Percentiles rank a stretch among this genome's conserved stretches.
These are phyloP conservation scores for Penicillium ochrochloron DNA, from an alignment of 495 filamentous ascomycete species.

Conservation along the genomic window DNA sequence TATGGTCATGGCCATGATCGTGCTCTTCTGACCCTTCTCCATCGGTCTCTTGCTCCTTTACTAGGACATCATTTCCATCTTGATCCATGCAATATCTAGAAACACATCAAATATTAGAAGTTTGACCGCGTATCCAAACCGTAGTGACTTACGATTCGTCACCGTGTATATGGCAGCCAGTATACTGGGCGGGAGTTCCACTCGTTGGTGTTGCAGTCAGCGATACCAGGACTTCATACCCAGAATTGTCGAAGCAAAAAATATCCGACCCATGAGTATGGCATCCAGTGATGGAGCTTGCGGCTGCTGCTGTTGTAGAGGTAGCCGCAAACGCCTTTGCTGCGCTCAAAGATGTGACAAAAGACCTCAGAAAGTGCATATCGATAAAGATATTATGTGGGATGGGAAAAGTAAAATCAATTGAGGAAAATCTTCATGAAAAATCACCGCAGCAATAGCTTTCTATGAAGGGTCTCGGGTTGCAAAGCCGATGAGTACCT, in stretches of 20 bases:
- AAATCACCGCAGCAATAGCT: not conserved
- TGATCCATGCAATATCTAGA: slow-evolving; percentile 52
- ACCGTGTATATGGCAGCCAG: slow-evolving; percentile 56
- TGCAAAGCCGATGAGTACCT: not conserved
- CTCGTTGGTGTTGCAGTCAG: slow-evolving; percentile 46
- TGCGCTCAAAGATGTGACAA: slow-evolving; percentile 19
- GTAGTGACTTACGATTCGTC: slow-evolving; percentile 44
- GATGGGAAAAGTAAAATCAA: not conserved
- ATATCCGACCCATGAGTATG: slow-evolving; percentile 44
- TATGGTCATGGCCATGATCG: slow-evolving; percentile 8
- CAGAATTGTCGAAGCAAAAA: slow-evolving; percentile 45
- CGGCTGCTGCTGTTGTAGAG: slow-evolving; percentile 25
- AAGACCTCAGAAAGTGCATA: slow-evolving; percentile 19
- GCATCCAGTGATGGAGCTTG: slow-evolving; percentile 45
- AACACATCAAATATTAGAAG: slow-evolving; percentile 10
- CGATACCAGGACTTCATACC: slow-evolving; percentile 46
- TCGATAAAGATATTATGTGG: not conserved
- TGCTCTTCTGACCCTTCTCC: slow-evolving; percentile 12
- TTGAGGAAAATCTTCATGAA: not conserved
- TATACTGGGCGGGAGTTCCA: slow-evolving; percentile 51
- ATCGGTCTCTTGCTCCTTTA: slow-evolving; percentile 36
- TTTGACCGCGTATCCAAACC: no score
- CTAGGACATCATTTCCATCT: slow-evolving; percentile 52
- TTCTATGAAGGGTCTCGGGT: not conserved
- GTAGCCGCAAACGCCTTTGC: slow-evolving; percentile 23